Base-by-base conservation (phyloP, 768 basidiomycete genomes). In the Russula griseocarnosa region DNA sequence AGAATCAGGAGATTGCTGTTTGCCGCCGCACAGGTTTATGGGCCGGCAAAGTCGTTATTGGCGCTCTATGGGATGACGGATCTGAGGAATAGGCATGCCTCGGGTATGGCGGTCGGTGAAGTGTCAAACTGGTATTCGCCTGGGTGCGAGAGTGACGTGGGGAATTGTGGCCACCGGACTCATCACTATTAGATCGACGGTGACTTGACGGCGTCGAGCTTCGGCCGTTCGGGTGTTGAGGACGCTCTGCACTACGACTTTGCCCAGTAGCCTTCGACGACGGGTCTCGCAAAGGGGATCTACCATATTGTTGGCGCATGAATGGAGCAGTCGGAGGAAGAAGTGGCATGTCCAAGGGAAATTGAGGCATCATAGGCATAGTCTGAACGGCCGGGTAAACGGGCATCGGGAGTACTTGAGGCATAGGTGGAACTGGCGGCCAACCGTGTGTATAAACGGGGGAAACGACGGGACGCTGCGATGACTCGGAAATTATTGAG, bases 271-370 rank as follows among this genome's bases (percentile, higher is more conserved):
- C 40, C 46, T 34, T 62, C 46, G 58, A 49, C 5, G 26, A 46
- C 13, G 66, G 44, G 26, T 52, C 57, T 40, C 51, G 66, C n/a
- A 57, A 67, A 56, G 56, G 66, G 8, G 56, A 42, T 38, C 60
- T 53, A n/a, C 22, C 34, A 24, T 68, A 62, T 16, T 62, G 65
- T 18, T 69, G 67, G 20, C 60, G 55, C 69, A 70, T 70, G 52
- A 70, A 70, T 13, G 69, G 68, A 16, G 69, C 66, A 0, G 68
- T 28, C 10, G 69, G 69, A 28, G 69, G 69, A 26, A 69, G 66
- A 24, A 70, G 69, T 50, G 69, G 69, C 60, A 65, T 65, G 40
- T 69, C 65, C 69, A 64, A 57, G 47, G 56, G 51, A 50, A 47
- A 64, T 28, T 64, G 68, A 28, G 68, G 68, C 49, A 67, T 58